Evolutionary conservation across 805 yeast genomes (phyloP), one percentile per base, ranked within the genome.

Genomic region (Saccharomycopsis oosterbeekiorum): DNA sequence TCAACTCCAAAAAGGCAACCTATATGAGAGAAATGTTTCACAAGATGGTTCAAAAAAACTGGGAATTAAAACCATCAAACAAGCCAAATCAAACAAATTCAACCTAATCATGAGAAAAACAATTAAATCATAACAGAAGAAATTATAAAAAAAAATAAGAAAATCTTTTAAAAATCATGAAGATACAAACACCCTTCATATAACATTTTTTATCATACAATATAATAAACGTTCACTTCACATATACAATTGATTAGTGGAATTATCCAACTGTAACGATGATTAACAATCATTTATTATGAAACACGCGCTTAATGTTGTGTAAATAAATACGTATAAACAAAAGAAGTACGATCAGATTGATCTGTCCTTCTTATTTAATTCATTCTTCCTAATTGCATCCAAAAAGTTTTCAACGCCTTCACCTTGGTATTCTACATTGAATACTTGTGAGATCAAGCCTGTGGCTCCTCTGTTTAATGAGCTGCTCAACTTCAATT

Each of bases 341-440:
- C 17, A 40, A 17, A 40, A 5, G 10, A 6, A 6, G 43, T 17
- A 40, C 15, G 17, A 17, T 42, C 12, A 42, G 6, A 5, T 17
- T 42, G 12, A 47, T 47, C 26, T 17, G 10, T 21, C 34, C 21
- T 12, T 43, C n/a, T 47, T 24, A 15, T 21, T 21, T 19, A 17
- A 10, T 47, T 47, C 70, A 68, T 60, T 66, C 50, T 70, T 67
- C 59, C 81, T 71, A 11, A 78, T 68, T 4, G 81, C 82, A 17
- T 68, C 66, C 64, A 83, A 68, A 62, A 81, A 82, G 14, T 78
- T 78, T 42, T 75, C 79, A 41, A 82, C 70, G 0, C 86, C 86
- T 68, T 83, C 86, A 10, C 85, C 86, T 10, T 69, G 59, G 65
- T 83, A 83, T 5, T 73, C 76, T 65, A 74, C 74, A n/a, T 78